These are phyloP conservation scores for Asterella californica DNA, from an alignment of 225 moss, liverwort and hornwort species.

Conservation along the genomic window DNA sequence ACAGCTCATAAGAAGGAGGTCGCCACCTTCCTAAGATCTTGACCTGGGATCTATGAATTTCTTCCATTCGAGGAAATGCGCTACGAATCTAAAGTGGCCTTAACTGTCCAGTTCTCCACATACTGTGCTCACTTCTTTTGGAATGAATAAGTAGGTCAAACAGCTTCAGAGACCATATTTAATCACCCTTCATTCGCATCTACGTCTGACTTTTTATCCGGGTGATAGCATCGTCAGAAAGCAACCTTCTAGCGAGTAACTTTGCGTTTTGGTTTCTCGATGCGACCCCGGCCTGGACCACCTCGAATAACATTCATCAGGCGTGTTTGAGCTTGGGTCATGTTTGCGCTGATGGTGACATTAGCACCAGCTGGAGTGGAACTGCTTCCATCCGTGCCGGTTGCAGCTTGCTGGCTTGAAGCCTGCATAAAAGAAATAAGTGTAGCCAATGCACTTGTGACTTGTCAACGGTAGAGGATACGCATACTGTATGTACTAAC, in stretches of 20 bases:
- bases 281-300: constrained; percentile 74
- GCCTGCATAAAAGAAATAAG: constrained; percentile 1
- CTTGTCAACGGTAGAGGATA: not conserved
- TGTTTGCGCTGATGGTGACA: constrained; percentile 32
- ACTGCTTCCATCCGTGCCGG: constrained; percentile 64
- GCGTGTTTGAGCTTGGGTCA: constrained; percentile 81
- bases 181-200: not conserved
- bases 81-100: not conserved
- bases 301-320: constrained; percentile 76
- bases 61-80: not conserved
- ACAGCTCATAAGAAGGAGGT: too few species aligned
- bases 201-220: not conserved
- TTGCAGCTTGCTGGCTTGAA: constrained; percentile 36
- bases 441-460: not conserved
- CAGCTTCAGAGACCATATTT: not conserved
- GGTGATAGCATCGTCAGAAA: not conserved
- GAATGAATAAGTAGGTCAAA: not conserved
- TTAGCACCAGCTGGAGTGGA: constrained; percentile 42
- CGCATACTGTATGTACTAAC: not conserved
- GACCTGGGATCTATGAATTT: not conserved
- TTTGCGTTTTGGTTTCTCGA: constrained; percentile 90
- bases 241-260: constrained; percentile 36
- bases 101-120: not conserved
- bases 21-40: not conserved
- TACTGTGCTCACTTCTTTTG: not conserved